Evolutionary conservation across 2,329 filamentous ascomycete genomes (phyloP), one percentile per base, ranked within the genome.

Genomic region (Cadophora gregata): DNA sequence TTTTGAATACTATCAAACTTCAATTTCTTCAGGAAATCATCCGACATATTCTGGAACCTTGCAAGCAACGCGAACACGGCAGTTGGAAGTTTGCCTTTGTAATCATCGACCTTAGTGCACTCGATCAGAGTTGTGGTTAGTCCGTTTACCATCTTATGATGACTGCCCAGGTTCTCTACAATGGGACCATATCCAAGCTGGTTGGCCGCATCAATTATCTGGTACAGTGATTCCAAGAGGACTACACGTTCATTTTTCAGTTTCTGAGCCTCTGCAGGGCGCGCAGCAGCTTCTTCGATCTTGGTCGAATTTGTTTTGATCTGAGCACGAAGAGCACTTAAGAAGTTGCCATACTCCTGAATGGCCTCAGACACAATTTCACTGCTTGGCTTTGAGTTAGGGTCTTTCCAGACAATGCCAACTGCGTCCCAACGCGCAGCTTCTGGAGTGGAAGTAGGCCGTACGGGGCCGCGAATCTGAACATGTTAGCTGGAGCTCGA

Each of bases 1-100:
- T 86, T 86, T 48, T 88, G 83, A 19, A 91, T 85, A 63, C 85
- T 87, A 65, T 87, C 84, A 64, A 93, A 85, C 73, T 91, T 91
- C 48, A 88, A 85, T 67, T 85, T 88, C 70, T 88, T 85, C 50
- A 88, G 79, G 42, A 88, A 77, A 53, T 83, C 82, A 67, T 85
- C 87, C 70, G 84, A 86, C 59, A 83, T 86, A 50, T 88, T 83
- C 66, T 88, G 89, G 42, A 78, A 75, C 60, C 85, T 87, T 5
- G 87, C 84, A 76, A 93, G 84, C 36, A 92, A 81, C 61, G 85
- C 80, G 21, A 89, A 80, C n/a, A 86, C 78, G 21, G 83, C 82
- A 70, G 85, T 85, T n/a, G 85, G 81, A 16, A 86, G 76, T 68
- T 83, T 81, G 7, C 84, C 83, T 31, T 81, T 81, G 72, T 83